phyloP scores from a whole-genome alignment of 1,139 yeast genomes.

The Candida gigantensis region DNA sequence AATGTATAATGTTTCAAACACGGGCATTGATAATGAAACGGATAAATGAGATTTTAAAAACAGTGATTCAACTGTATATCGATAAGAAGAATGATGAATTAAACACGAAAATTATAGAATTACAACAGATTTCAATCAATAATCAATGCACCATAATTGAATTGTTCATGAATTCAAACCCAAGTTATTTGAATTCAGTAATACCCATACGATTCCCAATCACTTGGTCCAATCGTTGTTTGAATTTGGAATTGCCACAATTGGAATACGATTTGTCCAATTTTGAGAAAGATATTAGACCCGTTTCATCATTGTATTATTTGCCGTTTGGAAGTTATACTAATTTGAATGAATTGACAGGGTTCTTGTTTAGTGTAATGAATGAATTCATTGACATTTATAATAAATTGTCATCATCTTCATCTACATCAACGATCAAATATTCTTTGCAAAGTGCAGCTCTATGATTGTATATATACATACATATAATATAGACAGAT shows the following conservation, averaged over 20 bases:
- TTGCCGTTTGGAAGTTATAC: conserved; percentile 43
- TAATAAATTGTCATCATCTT: conserved; percentile 18
- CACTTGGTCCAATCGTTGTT: conserved; percentile 31
- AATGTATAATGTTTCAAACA: conserved; percentile 32
- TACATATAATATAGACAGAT: neutral
- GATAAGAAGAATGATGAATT: conserved; percentile 19
- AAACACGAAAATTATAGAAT: conserved; percentile 27
- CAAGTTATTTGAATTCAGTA: conserved; percentile 28
- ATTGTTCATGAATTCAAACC: conserved; percentile 28
- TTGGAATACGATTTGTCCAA: conserved; percentile 11
- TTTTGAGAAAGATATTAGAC: conserved; percentile 14
- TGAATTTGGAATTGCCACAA: conserved; percentile 17
- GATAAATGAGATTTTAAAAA: conserved; percentile 28
- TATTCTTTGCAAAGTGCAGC: conserved; percentile 23
- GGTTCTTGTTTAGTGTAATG: conserved; percentile 31
- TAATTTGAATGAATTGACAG: conserved; percentile 33
- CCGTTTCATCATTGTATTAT: conserved; percentile 29
- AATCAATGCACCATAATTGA: conserved; percentile 25
- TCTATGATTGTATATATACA: neutral
- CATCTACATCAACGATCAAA: conserved; percentile 16
- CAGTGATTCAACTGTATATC: conserved; percentile 26
- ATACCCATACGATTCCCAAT: conserved; percentile 34
- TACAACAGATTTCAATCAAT: conserved; percentile 28
- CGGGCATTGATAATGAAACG: conserved; percentile 32
- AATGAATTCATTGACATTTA: conserved; percentile 35